Evolutionary conservation across 805 yeast genomes (phyloP).

Genomic region (Suhomyces prunicola): DNA sequence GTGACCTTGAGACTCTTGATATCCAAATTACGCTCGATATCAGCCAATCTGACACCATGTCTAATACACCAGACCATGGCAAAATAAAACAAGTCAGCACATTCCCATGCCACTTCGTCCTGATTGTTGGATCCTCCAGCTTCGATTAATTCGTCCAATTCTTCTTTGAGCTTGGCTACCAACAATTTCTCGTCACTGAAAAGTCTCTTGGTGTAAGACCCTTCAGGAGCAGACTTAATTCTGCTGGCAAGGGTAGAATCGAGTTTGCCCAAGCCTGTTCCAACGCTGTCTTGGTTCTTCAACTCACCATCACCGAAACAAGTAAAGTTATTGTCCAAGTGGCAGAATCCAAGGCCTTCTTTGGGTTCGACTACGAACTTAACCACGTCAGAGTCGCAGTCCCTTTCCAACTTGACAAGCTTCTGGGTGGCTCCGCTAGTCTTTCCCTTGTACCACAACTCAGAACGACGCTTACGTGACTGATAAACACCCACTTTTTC

Average conservation of each 20-base stretch:
- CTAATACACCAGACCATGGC: conserved; percentile 54
- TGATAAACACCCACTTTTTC: conserved; percentile 89
- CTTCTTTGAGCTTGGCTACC: conserved; percentile 88
- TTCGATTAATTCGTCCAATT: conserved; percentile 91
- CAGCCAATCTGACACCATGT: conserved; percentile 74
- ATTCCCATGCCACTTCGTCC: conserved; percentile 84
- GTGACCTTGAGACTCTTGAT: conserved; percentile 82
- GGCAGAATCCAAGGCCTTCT: conserved; percentile 88
- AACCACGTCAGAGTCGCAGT: conserved; percentile 91
- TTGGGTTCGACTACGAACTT: conserved; percentile 80
- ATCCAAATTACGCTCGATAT: conserved; percentile 81
- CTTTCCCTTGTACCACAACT: conserved; percentile 93
- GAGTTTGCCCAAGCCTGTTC: conserved; percentile 63
- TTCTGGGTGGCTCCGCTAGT: conserved; percentile 95
- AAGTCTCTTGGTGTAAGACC: conserved; percentile 90
- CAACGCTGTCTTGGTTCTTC: conserved; percentile 41
- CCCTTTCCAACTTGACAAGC: conserved; percentile 62
- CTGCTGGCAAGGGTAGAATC: conserved; percentile 67
- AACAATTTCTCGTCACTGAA: conserved; percentile 75
- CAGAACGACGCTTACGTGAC: conserved; percentile 73
- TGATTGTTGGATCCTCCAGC: conserved; percentile 43
- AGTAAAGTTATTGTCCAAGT: conserved; percentile 65
- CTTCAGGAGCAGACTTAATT: conserved; percentile 70
- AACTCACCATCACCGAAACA: conserved; percentile 61
- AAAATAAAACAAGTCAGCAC: conserved; percentile 79